A percentile compares a stretch with the other conserved stretches of the same genome.
Conservation (phyloP, 495 filamentous ascomycete genomes). For the Apodospora peruviana region DNA sequence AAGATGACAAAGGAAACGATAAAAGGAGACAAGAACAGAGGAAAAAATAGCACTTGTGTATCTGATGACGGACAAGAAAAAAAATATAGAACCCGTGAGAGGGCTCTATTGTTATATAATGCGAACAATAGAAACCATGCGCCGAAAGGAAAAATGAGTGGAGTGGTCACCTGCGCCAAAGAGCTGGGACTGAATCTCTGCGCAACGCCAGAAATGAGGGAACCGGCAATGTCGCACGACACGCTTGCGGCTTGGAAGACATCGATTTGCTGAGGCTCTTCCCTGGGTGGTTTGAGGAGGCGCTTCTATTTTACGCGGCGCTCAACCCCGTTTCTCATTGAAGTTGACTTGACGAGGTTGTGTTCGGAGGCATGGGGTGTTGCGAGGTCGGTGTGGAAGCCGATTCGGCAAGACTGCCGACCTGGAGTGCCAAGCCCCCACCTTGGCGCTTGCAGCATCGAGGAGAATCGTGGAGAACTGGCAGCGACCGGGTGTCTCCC, state of each 20-base stretch:
- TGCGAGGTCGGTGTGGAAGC: neutral
- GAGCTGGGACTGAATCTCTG: neutral
- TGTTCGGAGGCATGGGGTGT: neutral
- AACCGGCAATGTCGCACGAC: neutral
- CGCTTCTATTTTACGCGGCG: neutral
- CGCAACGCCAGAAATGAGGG: neutral
- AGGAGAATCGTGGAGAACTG: neutral
- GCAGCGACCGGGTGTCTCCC: neutral
- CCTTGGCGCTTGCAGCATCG: neutral
- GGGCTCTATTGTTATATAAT: neutral
- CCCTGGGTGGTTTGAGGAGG: constrained; percentile 4
- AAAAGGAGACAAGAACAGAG: neutral
- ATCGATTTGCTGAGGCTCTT: constrained; percentile 12
- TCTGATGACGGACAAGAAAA: neutral
- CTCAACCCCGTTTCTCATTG: too few species aligned
- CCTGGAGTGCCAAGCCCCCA: neutral
- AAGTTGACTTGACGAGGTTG: too few species aligned
- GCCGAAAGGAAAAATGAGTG: neutral
- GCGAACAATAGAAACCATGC: neutral
- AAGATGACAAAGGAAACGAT: neutral
- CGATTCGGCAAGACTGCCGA: neutral
- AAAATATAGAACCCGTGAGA: neutral
- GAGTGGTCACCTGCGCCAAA: neutral
- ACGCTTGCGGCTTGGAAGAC: neutral
- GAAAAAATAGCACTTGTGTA: neutral